Percentiles rank a stretch among this genome's conserved stretches.
phyloP scores from a whole-genome alignment of 2,329 filamentous ascomycete species.

The Aureobasidium uvarum region DNA sequence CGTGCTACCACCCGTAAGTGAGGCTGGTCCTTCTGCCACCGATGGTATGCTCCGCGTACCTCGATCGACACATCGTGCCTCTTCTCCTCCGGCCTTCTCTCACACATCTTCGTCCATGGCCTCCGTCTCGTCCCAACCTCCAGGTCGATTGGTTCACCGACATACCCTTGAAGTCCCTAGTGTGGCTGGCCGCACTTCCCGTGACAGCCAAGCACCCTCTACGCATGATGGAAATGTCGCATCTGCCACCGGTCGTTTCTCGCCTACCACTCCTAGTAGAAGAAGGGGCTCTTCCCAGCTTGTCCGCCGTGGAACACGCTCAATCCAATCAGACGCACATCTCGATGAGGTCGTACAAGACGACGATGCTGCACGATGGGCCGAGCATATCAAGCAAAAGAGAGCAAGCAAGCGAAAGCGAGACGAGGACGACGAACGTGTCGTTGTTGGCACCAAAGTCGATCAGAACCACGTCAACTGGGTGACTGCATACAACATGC shows the following conservation, averaged over 20 bases:
- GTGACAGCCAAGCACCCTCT: constrained; percentile 53
- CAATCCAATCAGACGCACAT: constrained; percentile 71
- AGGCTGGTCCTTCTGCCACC: constrained; percentile 27
- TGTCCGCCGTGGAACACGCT: constrained; percentile 75
- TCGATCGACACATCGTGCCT: constrained; percentile 35
- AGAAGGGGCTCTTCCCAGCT: constrained; percentile 82
- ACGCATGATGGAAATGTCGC: constrained; percentile 56
- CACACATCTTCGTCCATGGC: constrained; percentile 45
- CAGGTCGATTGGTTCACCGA: constrained; percentile 68
- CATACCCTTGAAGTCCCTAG: constrained; percentile 88
- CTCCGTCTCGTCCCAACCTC: constrained; percentile 47
- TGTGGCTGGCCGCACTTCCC: constrained; percentile 65
- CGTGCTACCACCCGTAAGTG: constrained; percentile 34
- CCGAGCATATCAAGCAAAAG: constrained; percentile 89
- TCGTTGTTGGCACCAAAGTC: constrained; percentile 94
- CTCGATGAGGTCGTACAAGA: constrained; percentile 82
- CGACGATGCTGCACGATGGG: constrained; percentile 88
- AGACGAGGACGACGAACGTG: constrained; percentile 82
- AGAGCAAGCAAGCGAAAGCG: constrained; percentile 80
- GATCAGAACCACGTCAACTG: constrained; percentile 97
- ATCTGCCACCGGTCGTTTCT: constrained; percentile 76
- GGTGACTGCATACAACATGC: constrained; percentile 99
- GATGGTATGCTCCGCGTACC: constrained; percentile 33
- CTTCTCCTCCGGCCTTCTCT: constrained; percentile 41
- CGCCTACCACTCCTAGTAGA: constrained; percentile 61